Conservation (phyloP, 805 yeast genomes). For the Myxozyma sirexii region DNA sequence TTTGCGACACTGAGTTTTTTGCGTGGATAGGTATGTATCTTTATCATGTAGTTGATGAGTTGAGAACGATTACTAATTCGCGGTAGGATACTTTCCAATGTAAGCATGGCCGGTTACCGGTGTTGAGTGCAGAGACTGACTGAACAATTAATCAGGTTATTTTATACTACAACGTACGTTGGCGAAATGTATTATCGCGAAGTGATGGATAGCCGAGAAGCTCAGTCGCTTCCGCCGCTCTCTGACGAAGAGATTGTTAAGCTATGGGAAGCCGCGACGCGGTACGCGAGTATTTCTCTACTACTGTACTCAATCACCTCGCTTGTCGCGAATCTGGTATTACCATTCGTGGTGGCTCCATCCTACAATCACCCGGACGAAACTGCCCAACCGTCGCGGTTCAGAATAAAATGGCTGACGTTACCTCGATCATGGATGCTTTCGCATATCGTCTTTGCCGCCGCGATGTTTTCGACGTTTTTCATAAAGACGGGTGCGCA, state of each 20-base stretch:
- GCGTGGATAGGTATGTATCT: slow-evolving; percentile 60
- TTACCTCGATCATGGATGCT: slow-evolving; percentile 50
- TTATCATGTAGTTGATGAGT: too few relatives aligned
- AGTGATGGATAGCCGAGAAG: slow-evolving; percentile 40
- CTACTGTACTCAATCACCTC: slow-evolving; percentile 54
- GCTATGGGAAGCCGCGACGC: slow-evolving; percentile 51
- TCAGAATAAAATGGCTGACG: slow-evolving; percentile 25
- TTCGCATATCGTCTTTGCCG: slow-evolving; percentile 55
- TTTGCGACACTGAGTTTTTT: slow-evolving; percentile 60
- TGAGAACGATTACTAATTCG: too few relatives aligned
- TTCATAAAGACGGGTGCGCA: slow-evolving; percentile 46
- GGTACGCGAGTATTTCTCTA: slow-evolving; percentile 57
- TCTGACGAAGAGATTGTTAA: slow-evolving; percentile 45
- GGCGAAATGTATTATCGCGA: slow-evolving; percentile 58
- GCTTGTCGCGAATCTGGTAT: slow-evolving; percentile 48
- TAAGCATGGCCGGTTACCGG: too few relatives aligned
- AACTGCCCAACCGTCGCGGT: slow-evolving; percentile 1
- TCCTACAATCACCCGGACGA: slow-evolving; percentile 34
- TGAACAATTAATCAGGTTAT: slow-evolving; percentile 54
- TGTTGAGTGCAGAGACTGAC: neutral
- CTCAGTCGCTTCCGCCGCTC: slow-evolving; percentile 46
- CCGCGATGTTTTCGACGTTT: slow-evolving; percentile 53
- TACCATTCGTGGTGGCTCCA: slow-evolving; percentile 51
- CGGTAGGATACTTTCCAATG: slow-evolving; percentile 34
- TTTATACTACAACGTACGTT: slow-evolving; percentile 66